Base-by-base conservation (phyloP, 495 filamentous ascomycete species). In the Friedmanniomyces simplex region DNA sequence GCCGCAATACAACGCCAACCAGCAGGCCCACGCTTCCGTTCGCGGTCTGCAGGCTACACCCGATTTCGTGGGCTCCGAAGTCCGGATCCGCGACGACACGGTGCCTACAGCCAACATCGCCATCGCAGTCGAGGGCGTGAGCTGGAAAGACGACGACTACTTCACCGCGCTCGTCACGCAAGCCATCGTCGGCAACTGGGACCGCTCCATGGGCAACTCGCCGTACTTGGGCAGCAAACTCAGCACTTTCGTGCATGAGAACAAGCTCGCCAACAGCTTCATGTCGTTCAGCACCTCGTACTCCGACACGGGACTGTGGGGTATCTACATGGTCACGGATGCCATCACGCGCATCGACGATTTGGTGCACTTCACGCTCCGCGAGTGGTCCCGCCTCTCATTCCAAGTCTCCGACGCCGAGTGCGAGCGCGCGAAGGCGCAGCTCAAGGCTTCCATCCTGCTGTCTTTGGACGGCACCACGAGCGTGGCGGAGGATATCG, bases 281-380 rank as follows among this genome's bases (percentile, higher is more conserved):
- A 99, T 99, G 93, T 91, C 87, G 81, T 99, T 99, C 77, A 95
- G 89, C 65, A 99, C 93, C 47, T 95, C 89, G 78, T 99, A 99
- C 76, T 95, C 88, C 70, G 93, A 99, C 75, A 97, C 93, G 70
- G 93, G 93, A 75, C 84, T 99, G 65, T 99, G 93, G 93, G 93
- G 93, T 74, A 96, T 97, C 79, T 99, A 99, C 81, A 78, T 99
- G 53, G 88, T 95, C 62, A 90, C 87, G 65, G 90, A 96, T 73
- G 85, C 90, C 71, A 73, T 91, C 60, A 87, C 84, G 64, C 76
- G 79, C 41, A 78, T 97, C 65, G 93, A 99, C 67, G 93, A 99
- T 72, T 84, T 97, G 36, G 82, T 95, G 67, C 94, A 97, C 82
- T 99, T 97, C 76, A 83, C 93, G 37, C 88, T 97, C 70, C 89